Base-by-base conservation (phyloP, 2,329 filamentous ascomycete genomes). In the Exophiala xenobiotica region DNA sequence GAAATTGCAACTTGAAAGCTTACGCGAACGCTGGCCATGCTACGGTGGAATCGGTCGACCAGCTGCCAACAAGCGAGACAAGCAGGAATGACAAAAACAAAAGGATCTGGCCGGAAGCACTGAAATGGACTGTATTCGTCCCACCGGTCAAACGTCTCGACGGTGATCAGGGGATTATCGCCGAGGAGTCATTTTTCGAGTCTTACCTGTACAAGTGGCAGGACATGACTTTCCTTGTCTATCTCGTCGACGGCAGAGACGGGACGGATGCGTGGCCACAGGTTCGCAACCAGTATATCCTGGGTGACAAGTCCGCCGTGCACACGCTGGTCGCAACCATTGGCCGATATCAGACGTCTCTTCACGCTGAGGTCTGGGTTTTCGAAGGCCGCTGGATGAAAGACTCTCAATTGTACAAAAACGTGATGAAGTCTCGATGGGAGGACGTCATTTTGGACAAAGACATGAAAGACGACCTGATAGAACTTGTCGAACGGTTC, bases 401-500 rank as follows among this genome's bases (percentile, higher is more conserved):
- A 40, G 67, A 66, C 52, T 64, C 66, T 12, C 61, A 65, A 29
- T 60, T 75, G 5, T 75, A 66, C 57, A 52, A 68, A 19, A 60
- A 68, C 52, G 70, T 75, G 12, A 56, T 69, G 58, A 72, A 74
- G 54, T 64, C 69, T 6, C 64, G 57, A 20, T 76, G 73, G 73
- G 67, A 72, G 19, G 70, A 75, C 43, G 72, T 76, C n/a, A 76
- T 76, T 40, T 61, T 77, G 11, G 71, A 75, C 48, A 65, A 69
- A 22, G 62, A 63, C 16, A 68, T 72, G 66, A 75, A 76, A 61
- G 66, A 68, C 38, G 71, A 70, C 16, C 61, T 76, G 9, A 67
- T 67, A 2, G 59, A 65, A 14, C 70, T 69, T 4, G 65, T 68
- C 6, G 62, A 65, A 39, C 72, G 69, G n/a, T 75, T 76, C 63